Base-by-base conservation (phyloP, 495 filamentous ascomycete genomes). In the Penicillium silybi region DNA sequence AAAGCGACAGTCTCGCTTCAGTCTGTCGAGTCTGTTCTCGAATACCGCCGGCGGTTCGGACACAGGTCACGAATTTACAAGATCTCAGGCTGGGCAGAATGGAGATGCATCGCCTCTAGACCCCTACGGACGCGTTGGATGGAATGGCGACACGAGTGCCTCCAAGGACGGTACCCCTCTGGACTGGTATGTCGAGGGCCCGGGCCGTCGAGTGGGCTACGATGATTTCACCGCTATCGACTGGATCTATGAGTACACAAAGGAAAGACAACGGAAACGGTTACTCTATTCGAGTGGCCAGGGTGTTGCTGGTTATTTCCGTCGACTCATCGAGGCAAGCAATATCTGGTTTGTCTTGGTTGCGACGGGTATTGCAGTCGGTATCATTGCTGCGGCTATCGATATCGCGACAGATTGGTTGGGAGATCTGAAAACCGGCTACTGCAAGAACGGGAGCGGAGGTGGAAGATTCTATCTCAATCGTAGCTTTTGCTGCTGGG, bases 231-330 rank as follows among this genome's bases (percentile, higher is more conserved):
- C 95, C 13, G 93, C 95, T 13, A 98, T 98, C 67, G 93, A 98
- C 73, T 98, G 93, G 93, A 97, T 97, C 59, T 97, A 96, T 64
- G 93, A 98, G 69, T 96, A 98, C 66, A 93, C 90, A 20, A 97
- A 97, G 68, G 93, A 98, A 69, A 81, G 93, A 16, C 90, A 96
- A 67, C 82, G 93, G 38, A 80, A 93, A 56, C 80, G 90, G 8
- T 74, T 87, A 15, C 75, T 98, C 9, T 85, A 82, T 45, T 82
- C 85, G 2, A 84, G 76, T 53, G 78, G 86, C 8, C 80, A 83
- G 23, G 88, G 90, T 2, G 48, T 96, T 13, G 53, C 92, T 18
- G 90, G 91, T 20, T 84, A 92, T 63, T 56, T 81, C 25, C 81
- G 79, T 42, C 85, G 85, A 47, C 60, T 93, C 7, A 71, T 87